Percentiles rank a stretch among this genome's conserved stretches.
Evolutionary conservation across 805 yeast species (phyloP).

Genomic region (Yarrowia divulgata): DNA sequence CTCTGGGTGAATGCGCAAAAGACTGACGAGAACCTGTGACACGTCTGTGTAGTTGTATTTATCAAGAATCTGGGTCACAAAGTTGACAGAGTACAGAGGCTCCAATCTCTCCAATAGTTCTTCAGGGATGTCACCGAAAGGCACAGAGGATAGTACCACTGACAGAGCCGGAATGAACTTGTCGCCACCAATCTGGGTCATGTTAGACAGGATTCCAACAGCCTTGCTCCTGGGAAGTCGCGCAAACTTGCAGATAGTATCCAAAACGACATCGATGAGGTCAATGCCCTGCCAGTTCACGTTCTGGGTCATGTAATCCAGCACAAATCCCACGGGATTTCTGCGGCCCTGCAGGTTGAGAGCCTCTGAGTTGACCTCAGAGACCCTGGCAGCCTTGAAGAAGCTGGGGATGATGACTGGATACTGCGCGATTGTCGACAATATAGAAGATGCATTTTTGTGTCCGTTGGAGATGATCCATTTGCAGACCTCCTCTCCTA

Average conservation of each 20-base stretch:
- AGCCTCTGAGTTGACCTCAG: conserved; percentile 2
- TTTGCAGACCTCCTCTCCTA: conserved; percentile 25
- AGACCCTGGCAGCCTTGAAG: conserved; percentile 17
- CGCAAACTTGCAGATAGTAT: conserved; percentile 3
- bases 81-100: conserved; percentile 11
- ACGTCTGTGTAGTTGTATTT: conserved; percentile 37
- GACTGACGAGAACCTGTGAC: conserved; percentile 14
- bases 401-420: conserved; percentile 15
- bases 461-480: conserved; percentile 14
- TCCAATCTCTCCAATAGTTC: conserved; percentile 14
- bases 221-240: conserved; percentile 20
- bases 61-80: conserved; percentile 11
- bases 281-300: conserved; percentile 34
- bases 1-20: conserved; percentile 24
- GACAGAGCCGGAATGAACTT: conserved; percentile 39
- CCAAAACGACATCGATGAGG: conserved; percentile 20
- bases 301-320: conserved; percentile 10
- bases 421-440: not conserved
- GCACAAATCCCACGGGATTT: conserved; percentile 14
- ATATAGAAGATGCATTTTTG: conserved; percentile 3
- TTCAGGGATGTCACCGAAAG: conserved; percentile 19
- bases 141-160: conserved; percentile 22
- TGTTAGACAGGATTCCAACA: conserved; percentile 1
- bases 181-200: conserved; percentile 31
- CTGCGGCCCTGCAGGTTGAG: conserved; percentile 13